Evolutionary conservation across 2,329 filamentous ascomycete genomes (phyloP).

Genomic region (Penicillium italicum): DNA sequence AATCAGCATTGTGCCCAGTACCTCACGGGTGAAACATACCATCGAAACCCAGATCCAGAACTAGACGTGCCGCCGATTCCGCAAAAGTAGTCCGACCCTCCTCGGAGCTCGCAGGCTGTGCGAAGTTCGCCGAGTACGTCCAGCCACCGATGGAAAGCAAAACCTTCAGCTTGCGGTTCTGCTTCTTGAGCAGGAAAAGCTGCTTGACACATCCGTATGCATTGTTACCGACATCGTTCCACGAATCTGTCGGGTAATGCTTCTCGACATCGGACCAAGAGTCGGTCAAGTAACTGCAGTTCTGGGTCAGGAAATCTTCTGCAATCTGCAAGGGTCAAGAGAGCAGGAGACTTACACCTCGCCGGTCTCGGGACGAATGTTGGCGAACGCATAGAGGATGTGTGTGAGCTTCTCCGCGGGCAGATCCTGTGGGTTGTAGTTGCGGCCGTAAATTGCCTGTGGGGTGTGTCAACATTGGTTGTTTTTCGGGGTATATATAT

Average conservation of each 20-base stretch:
- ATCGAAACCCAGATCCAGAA: slow-evolving; percentile 75
- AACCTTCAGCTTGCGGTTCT: slow-evolving; percentile 70
- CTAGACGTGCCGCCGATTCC: slow-evolving; percentile 65
- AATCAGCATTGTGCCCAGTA: background rate
- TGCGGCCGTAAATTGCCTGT: slow-evolving; percentile 78
- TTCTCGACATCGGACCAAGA: slow-evolving; percentile 66
- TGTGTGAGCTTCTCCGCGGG: slow-evolving; percentile 80
- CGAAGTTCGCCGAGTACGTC: slow-evolving; percentile 76
- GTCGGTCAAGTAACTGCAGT: slow-evolving; percentile 55
- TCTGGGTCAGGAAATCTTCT: background rate
- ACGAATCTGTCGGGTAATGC: slow-evolving; percentile 64
- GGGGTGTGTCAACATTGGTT: background rate
- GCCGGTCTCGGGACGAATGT: slow-evolving; percentile 69
- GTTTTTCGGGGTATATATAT: background rate
- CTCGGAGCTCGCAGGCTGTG: slow-evolving; percentile 60
- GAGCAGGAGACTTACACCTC: slow-evolving; percentile 60
- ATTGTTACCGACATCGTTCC: slow-evolving; percentile 67
- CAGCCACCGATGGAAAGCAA: slow-evolving; percentile 81
- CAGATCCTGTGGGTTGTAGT: slow-evolving; percentile 78
- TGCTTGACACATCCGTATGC: slow-evolving; percentile 76
- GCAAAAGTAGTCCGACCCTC: slow-evolving; percentile 65
- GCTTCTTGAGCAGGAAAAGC: slow-evolving; percentile 69
- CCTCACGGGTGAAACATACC: slow-evolving; percentile 25
- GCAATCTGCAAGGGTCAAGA: background rate
- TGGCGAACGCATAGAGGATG: slow-evolving; percentile 89